Evolutionary conservation across 345 rosid species (phyloP).

Genomic region (Acer saccharum): DNA sequence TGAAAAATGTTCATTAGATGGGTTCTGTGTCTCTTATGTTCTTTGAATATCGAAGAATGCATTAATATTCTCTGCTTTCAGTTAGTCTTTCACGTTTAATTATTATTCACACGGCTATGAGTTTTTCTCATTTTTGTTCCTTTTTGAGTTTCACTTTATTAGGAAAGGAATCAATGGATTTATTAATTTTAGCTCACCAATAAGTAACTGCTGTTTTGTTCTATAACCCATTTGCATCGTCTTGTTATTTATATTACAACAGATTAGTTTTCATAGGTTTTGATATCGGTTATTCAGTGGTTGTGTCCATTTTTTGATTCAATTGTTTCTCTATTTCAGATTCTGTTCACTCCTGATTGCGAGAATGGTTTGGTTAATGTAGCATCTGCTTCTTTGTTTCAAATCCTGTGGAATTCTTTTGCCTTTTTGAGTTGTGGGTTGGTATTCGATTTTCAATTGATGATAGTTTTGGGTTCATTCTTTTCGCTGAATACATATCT

Average conservation of each 20-base stretch:
- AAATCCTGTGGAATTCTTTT: background rate
- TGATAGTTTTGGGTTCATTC: slow-evolving; percentile 39
- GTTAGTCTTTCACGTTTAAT: background rate
- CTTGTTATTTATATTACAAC: background rate
- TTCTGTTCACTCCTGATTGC: slow-evolving; percentile 12
- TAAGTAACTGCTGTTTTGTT: background rate
- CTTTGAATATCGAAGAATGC: slow-evolving; percentile 12
- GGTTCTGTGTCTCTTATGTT: background rate
- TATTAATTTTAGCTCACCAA: background rate
- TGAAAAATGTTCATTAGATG: slow-evolving; percentile 1
- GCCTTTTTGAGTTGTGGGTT: slow-evolving; percentile 8
- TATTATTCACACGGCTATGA: background rate
- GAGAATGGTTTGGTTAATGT: slow-evolving; percentile 33
- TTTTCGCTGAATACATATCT: slow-evolving; percentile 15
- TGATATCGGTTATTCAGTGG: background rate
- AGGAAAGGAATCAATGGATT: background rate
- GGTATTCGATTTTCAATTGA: slow-evolving; percentile 43
- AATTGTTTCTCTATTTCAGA: slow-evolving; percentile 22
- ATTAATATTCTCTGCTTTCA: slow-evolving; percentile 1
- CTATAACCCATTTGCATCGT: background rate
- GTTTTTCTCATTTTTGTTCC: background rate
- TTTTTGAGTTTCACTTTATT: background rate
- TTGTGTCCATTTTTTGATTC: slow-evolving; percentile 12
- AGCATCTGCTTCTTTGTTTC: slow-evolving; percentile 14
- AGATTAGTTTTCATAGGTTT: background rate